Percentiles rank a stretch among this genome's conserved stretches.
These are phyloP conservation scores for Murraya paniculata DNA, from an alignment of 345 rosid species.

Conservation along the genomic window DNA sequence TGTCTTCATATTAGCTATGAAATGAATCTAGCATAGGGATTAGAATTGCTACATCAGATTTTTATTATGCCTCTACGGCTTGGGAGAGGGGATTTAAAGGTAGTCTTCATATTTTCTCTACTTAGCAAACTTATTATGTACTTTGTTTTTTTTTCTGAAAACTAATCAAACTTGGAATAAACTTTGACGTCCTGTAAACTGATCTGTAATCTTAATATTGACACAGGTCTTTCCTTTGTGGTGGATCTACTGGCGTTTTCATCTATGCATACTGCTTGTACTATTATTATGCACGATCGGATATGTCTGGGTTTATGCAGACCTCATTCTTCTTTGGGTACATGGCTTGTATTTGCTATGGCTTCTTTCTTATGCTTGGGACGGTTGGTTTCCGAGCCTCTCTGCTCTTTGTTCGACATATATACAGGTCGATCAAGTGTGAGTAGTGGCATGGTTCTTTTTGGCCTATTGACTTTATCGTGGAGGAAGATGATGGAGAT, in stretches of 20 bases:
- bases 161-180: not conserved
- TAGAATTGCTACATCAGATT: not conserved
- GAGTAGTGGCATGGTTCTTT: slow-evolving; percentile 12
- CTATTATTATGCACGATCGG: slow-evolving; percentile 42
- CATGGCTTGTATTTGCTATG: slow-evolving; percentile 58
- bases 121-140: not conserved
- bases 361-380: slow-evolving; percentile 55
- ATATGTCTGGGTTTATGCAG: slow-evolving; percentile 57
- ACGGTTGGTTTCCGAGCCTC: slow-evolving; percentile 45
- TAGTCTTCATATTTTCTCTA: not conserved
- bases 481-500: not conserved
- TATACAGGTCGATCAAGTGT: slow-evolving; percentile 50
- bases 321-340: slow-evolving; percentile 56
- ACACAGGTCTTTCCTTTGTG: slow-evolving; percentile 52
- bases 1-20: not conserved
- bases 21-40: not conserved
- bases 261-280: slow-evolving; percentile 48
- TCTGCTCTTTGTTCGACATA: slow-evolving; percentile 49
- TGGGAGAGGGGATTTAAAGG: not conserved
- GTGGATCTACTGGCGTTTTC: slow-evolving; percentile 50
- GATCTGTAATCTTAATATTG: not conserved
- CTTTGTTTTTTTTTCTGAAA: not conserved
- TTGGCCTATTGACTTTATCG: not conserved
- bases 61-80: not conserved
- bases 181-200: not conserved